Evolutionary conservation across 2,329 filamentous ascomycete species (phyloP).

Genomic region (Pestalotiopsis sp.): DNA sequence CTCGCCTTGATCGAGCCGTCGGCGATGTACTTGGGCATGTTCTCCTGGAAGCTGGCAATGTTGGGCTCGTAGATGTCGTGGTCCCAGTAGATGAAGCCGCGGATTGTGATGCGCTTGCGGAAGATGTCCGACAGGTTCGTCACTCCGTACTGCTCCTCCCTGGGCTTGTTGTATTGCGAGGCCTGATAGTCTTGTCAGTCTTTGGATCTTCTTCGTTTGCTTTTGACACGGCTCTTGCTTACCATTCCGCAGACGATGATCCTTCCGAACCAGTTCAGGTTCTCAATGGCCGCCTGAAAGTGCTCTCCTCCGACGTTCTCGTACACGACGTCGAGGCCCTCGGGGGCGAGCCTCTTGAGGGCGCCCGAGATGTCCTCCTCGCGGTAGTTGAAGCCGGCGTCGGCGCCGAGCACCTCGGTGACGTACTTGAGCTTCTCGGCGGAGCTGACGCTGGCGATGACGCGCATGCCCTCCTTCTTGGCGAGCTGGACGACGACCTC

Average conservation of each 20-base stretch:
- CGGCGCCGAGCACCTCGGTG: conserved; percentile 4
- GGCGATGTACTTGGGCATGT: conserved; percentile 10
- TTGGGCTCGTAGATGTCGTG: conserved; percentile 5
- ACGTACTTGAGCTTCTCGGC: conserved; percentile 9
- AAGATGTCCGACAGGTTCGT: conserved; percentile 10
- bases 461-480: conserved; percentile 10
- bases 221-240: background rate
- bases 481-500: conserved; percentile 9
- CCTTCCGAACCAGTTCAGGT: conserved; percentile 8
- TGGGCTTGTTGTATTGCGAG: conserved; percentile 10
- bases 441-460: conserved; percentile 10
- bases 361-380: conserved; percentile 3
- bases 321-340: conserved; percentile 9
- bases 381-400: conserved; percentile 9
- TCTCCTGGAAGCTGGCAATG: conserved; percentile 6
- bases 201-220: too few relatives aligned
- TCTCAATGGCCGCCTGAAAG: conserved; percentile 10
- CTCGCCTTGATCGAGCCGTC: conserved; percentile 7
- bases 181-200: background rate
- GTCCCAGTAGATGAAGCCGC: conserved; percentile 11
- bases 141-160: conserved; percentile 9
- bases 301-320: conserved; percentile 10
- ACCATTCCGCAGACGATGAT: conserved; percentile 10
- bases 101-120: conserved; percentile 6
- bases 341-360: conserved; percentile 4